These are phyloP conservation scores for Elaeis oleifera DNA, from an alignment of 202 grass and related monocot genomes.

Conservation along the genomic window DNA sequence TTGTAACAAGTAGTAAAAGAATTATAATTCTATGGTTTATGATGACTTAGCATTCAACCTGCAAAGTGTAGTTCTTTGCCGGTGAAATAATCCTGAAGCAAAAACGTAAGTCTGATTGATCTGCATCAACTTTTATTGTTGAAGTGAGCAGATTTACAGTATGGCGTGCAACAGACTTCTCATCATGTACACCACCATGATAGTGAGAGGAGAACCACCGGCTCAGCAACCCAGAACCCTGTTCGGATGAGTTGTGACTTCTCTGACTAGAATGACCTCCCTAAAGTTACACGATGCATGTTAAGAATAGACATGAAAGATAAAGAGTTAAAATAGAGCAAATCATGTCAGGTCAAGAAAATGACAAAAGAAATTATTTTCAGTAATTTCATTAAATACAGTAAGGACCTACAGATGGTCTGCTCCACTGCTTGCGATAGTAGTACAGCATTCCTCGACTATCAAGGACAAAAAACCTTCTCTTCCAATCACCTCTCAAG, in stretches of 20 bases:
- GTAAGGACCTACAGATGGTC: constrained; percentile 65
- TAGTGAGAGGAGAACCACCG: constrained; percentile 99
- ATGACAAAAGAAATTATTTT: too few relatives aligned
- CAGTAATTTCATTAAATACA: too few relatives aligned
- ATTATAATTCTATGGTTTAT: background rate
- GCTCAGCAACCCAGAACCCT: constrained; percentile 86
- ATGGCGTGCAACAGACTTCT: constrained; percentile 94
- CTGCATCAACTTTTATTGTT: constrained; percentile 91
- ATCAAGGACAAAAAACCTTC: constrained; percentile 98
- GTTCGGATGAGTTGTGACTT: constrained; percentile 54
- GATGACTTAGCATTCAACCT: constrained; percentile 34
- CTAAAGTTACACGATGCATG: constrained; percentile 25
- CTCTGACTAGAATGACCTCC: constrained; percentile 60
- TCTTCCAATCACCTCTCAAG: constrained; percentile 98
- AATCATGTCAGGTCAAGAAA: background rate
- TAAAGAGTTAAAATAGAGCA: background rate
- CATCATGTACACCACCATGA: constrained; percentile 87
- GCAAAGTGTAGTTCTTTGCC: constrained; percentile 94
- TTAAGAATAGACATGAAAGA: constrained; percentile 16
- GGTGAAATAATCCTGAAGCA: constrained; percentile 99
- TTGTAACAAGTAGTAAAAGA: too few relatives aligned
- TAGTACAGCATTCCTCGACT: constrained; percentile 96
- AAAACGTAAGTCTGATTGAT: constrained; percentile 91
- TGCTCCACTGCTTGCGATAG: constrained; percentile 83
- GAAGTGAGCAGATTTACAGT: constrained; percentile 96